A percentile compares a stretch with the other conserved stretches of the same genome.
Conservation (phyloP, 1,284 basidiomycete species). For the Cryptococcus hybrid region DNA sequence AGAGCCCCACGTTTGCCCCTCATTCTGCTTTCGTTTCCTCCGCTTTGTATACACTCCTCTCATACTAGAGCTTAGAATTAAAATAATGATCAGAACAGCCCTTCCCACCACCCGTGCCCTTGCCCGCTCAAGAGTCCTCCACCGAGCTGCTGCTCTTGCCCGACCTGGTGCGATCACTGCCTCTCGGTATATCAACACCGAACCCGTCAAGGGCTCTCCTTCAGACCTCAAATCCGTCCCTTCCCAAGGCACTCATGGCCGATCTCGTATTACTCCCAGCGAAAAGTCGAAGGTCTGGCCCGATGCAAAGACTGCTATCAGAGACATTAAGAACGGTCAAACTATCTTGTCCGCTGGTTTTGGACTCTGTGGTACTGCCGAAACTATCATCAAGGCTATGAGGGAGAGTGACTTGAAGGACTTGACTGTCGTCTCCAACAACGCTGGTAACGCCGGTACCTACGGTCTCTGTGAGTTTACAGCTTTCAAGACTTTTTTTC, state of each 20-base stretch:
- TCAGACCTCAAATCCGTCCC: conserved; percentile 25
- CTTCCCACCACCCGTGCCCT: neutral
- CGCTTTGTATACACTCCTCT: neutral
- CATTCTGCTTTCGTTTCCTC: neutral
- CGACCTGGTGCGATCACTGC: neutral
- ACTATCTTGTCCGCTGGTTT: conserved; percentile 77
- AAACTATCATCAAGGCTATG: conserved; percentile 82
- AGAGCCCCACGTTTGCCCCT: neutral
- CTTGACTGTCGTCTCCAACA: conserved; percentile 85
- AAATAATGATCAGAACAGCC: neutral
- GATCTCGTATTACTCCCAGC: conserved; percentile 21
- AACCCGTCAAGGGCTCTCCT: neutral
- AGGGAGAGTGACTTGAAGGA: conserved; percentile 67
- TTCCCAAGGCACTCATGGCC: conserved; percentile 18
- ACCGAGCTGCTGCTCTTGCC: neutral
- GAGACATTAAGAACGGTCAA: conserved; percentile 75
- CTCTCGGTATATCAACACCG: neutral
- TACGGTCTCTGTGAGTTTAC: conserved; percentile 68
- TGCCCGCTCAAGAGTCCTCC: neutral
- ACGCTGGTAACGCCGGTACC: conserved; percentile 71
- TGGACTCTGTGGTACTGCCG: conserved; percentile 53
- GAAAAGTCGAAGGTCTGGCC: conserved; percentile 65
- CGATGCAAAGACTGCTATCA: conserved; percentile 74
- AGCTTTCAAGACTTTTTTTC: neutral
- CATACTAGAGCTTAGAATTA: neutral